phyloP scores from a whole-genome alignment of 352 stramenopile genomes.

The Thraustochytrium sp. region DNA sequence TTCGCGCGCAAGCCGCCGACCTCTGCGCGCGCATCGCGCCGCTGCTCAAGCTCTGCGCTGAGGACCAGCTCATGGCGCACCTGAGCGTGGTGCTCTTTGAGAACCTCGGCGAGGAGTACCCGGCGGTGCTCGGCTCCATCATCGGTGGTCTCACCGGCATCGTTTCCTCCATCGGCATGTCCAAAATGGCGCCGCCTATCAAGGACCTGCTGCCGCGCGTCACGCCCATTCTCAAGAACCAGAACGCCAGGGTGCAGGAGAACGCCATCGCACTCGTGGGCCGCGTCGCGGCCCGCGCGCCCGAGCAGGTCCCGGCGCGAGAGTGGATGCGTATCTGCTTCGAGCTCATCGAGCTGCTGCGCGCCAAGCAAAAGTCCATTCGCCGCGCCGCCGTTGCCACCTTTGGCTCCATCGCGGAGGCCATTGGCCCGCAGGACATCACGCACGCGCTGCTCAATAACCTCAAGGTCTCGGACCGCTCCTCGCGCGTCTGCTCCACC shows the following conservation, averaged over 20 bases:
- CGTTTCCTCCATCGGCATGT: conserved; percentile 99
- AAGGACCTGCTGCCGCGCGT: conserved; percentile 95
- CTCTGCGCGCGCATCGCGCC: conserved; percentile 95
- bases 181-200: conserved; percentile 97
- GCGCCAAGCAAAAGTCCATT: conserved; percentile 98
- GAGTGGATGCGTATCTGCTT: conserved; percentile 99
- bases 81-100: conserved; percentile 98
- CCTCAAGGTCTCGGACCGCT: conserved; percentile 96
- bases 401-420: conserved; percentile 98
- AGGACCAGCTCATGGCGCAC: conserved; percentile 97
- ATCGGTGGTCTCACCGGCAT: conserved; percentile 95
- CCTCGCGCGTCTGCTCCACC: conserved; percentile 98
- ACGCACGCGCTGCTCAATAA: conserved; percentile 98
- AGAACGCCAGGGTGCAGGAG: conserved; percentile 98
- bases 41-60: conserved; percentile 96
- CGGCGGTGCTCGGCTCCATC: conserved; percentile 96
- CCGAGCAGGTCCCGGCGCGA: conserved; percentile 92
- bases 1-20: conserved; percentile 98
- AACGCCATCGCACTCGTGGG: conserved; percentile 98
- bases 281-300: conserved; percentile 93
- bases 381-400: conserved; percentile 94
- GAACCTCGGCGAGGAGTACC: conserved; percentile 99
- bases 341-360: conserved; percentile 97
- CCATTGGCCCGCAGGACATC: conserved; percentile 97
- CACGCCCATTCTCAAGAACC: conserved; percentile 97